Evolutionary conservation across 352 stramenopile genomes (phyloP).

Genomic region (Pythium volutum): DNA sequence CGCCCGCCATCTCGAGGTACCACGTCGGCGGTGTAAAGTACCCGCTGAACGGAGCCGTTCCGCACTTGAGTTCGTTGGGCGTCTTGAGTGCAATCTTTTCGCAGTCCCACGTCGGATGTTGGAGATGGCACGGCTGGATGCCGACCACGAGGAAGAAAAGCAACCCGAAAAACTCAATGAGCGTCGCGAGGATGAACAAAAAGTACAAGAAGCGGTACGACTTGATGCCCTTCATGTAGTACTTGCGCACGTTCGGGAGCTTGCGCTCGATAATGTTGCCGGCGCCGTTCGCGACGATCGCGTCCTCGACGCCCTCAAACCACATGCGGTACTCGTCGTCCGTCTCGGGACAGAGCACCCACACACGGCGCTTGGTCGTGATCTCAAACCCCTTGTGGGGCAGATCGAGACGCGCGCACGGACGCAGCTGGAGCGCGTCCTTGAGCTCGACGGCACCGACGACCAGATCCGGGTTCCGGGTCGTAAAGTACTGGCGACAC

Average conservation of each 20-base stretch:
- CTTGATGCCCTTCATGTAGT: conserved; percentile 85
- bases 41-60: conserved; percentile 52
- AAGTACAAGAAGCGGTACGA: conserved; percentile 80
- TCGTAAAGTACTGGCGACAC: conserved; percentile 86
- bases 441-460: conserved; percentile 82
- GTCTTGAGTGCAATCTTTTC: conserved; percentile 59
- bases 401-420: conserved; percentile 74
- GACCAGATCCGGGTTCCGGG: conserved; percentile 75
- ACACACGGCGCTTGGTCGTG: conserved; percentile 78
- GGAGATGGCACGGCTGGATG: conserved; percentile 65
- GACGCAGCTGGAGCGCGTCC: conserved; percentile 80
- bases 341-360: conserved; percentile 81
- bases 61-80: conserved; percentile 56
- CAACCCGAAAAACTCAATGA: conserved; percentile 69
- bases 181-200: conserved; percentile 63
- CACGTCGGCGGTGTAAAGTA: conserved; percentile 65
- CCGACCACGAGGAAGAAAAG: conserved; percentile 83
- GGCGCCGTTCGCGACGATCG: conserved; percentile 67
- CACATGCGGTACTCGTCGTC: conserved; percentile 85
- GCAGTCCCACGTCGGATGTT: conserved; percentile 43
- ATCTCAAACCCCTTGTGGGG: conserved; percentile 80
- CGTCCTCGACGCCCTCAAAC: conserved; percentile 76
- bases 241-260: conserved; percentile 86
- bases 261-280: conserved; percentile 86
- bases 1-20: conserved; percentile 70